Evolutionary conservation across 306 rosid species (phyloP).

Genomic region (Oemleria cerasiformis): DNA sequence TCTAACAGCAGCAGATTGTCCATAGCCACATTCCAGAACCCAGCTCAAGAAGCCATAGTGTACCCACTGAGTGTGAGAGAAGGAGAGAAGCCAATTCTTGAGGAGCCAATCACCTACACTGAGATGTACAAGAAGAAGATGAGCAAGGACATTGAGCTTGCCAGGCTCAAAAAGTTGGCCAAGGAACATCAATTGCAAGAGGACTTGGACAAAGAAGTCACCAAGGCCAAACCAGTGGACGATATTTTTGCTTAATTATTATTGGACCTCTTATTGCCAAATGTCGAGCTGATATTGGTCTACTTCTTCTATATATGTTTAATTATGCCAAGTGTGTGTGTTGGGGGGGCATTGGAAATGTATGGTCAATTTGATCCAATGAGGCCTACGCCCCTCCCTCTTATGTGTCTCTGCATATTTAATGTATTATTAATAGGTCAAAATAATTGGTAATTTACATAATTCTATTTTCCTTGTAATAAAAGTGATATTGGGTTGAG

Average conservation of each 20-base stretch:
- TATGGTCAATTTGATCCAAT: neutral
- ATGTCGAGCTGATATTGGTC: neutral
- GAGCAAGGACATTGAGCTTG: conserved; percentile 65
- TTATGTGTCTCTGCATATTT: neutral
- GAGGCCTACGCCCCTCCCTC: neutral
- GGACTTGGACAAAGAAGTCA: conserved; percentile 17
- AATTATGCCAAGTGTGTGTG: neutral
- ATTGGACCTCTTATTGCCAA: neutral
- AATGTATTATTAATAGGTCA: too few relatives aligned
- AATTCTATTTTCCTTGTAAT: too few relatives aligned
- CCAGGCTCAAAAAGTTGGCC: conserved; percentile 58
- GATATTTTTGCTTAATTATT: conserved; percentile 47
- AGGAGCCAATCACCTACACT: conserved; percentile 59
- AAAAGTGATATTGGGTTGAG: too few relatives aligned
- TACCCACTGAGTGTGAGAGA: conserved; percentile 63
- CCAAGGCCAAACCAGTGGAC: conserved; percentile 35
- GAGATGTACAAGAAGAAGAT: conserved; percentile 79
- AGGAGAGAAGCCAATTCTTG: conserved; percentile 55
- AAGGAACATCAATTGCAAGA: conserved; percentile 42
- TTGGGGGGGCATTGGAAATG: neutral
- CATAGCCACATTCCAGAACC: conserved; percentile 89
- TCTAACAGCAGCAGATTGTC: conserved; percentile 68
- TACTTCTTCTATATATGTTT: neutral
- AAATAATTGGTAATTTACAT: too few relatives aligned
- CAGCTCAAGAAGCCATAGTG: conserved; percentile 64